Base-by-base conservation (phyloP, 148 eudicot species). In the Linanthus parryae region DNA sequence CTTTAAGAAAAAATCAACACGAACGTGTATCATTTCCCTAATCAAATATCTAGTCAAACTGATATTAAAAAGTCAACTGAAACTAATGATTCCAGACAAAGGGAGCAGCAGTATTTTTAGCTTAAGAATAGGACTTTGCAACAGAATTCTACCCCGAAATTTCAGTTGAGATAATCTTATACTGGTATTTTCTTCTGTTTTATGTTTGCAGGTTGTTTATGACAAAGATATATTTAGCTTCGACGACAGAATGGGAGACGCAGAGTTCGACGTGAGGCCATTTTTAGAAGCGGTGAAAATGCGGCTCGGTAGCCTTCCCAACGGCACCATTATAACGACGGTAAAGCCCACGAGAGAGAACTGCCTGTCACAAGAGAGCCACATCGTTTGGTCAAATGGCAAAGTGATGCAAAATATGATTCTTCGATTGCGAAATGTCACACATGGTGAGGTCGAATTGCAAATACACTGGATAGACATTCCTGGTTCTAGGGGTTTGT, bases 181-280 rank as follows among this genome's bases (percentile, higher is more conserved):
- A 7, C 4, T 3, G n/a, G 44, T n/a, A 34, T 52, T 34, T 3
- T 48, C 22, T 3, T 14, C 7, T 1, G 26, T n/a, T 38, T 12
- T 5, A 34, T 41, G 12, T 15, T 49, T 51, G 21, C 57, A 61
- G 65, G 11, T n/a, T 8, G 65, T 61, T 0, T 61, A 26, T 12
- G 65, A 61, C 18, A 51, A 41, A 25, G 65, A 61, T 36, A 21
- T 17, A 6, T 51, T 61, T 57, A 27, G 41, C 6, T 37, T 50
- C 4, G 65, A 61, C 12, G 65, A 61, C 34, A 61, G 51, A 42
- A 61, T 61, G 65, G 65, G 65, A 40, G 65, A 61, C 3, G 65
- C 65, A 30, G 65, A 61, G 19, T 41, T 61, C 17, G 65, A 61
- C n/a, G 31, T 61, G 5, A 50, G 41, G 33, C 37, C 57, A 5